Evolutionary conservation across 2,329 filamentous ascomycete genomes (phyloP), one percentile per base, ranked within the genome.

Genomic region (Emericellopsis cladophorae): DNA sequence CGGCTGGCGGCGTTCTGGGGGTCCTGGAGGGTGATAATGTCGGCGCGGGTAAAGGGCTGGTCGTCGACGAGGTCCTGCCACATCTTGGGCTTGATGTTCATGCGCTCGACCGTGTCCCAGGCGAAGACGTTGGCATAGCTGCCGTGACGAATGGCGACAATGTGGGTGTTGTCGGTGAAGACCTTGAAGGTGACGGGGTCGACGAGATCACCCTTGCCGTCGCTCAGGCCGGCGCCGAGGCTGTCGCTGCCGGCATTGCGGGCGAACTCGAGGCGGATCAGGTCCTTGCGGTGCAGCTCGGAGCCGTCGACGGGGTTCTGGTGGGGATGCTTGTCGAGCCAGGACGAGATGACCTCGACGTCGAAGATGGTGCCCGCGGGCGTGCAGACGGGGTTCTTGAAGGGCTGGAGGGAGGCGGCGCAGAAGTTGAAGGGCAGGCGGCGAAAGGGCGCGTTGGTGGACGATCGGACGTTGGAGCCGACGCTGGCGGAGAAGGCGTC

Each of bases 151-250:
- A 98, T 71, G 14, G 89, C 90, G 36, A 96, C 86, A 44, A 98
- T 86, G 60, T 96, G 92, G 4, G 92, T 96, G 61, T 96, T 96
- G 59, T 98, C 88, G 37, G 92, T 98, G 54, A 98, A 87, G 34
- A 94, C 84, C 61, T 98, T 98, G 70, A 85, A 96, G 0, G 89
- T 95, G 37, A 98, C 90, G 0, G 92, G 93, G 54, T 98, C 92
- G 47, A 96, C 86, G 53, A 92, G 84, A 52, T 96, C 92, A 40
- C 78, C 84, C 45, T 72, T 69, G 14, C 67, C 72, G 46, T 77
- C 72, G 46, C 64, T 65, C 11, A 62, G 47, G 3, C 64, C 67
- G 8, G 64, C 64, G 34, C 68, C 64, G 33, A 68, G 62, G 3
- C 65, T 64, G 49, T 72, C 66, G 35, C 66, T 62, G 45, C 89